phyloP scores from a whole-genome alignment of 352 stramenopile species.

The Pythium aquatile region DNA sequence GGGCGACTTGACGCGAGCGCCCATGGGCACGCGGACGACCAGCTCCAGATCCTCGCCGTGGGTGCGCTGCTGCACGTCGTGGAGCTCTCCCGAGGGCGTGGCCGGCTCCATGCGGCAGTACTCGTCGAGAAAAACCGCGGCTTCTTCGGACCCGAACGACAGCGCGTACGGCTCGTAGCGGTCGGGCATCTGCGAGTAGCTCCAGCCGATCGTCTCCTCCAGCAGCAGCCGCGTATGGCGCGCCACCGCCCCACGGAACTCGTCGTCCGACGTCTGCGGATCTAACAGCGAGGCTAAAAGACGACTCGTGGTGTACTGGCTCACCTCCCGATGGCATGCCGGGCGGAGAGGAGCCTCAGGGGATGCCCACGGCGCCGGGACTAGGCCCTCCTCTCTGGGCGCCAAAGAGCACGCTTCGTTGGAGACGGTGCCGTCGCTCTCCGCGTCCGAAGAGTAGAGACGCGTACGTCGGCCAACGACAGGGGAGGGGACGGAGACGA shows the following conservation, averaged over 20 bases:
- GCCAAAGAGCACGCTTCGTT: neutral
- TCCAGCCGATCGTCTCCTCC: conserved; percentile 8
- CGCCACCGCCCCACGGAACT: neutral
- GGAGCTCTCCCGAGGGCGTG: neutral
- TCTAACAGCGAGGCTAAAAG: neutral
- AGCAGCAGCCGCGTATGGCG: conserved; percentile 4
- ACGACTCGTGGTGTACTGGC: conserved; percentile 1
- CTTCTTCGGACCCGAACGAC: neutral
- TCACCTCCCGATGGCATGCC: neutral
- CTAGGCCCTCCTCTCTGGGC: neutral
- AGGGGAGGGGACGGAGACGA: neutral
- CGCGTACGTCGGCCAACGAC: neutral
- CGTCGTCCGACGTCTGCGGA: neutral
- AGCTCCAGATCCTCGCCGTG: neutral
- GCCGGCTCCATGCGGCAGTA: conserved; percentile 7
- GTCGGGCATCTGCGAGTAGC: neutral
- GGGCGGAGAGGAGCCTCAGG: neutral
- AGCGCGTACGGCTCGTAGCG: neutral
- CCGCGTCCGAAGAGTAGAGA: neutral
- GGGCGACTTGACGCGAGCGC: neutral
- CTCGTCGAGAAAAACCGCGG: neutral
- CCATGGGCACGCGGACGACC: neutral
- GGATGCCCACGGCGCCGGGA: neutral
- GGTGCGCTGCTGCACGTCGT: neutral
- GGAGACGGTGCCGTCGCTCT: neutral